phyloP scores from a whole-genome alignment of 2,329 filamentous ascomycete species.

The Zasmidium citrigriseum region DNA sequence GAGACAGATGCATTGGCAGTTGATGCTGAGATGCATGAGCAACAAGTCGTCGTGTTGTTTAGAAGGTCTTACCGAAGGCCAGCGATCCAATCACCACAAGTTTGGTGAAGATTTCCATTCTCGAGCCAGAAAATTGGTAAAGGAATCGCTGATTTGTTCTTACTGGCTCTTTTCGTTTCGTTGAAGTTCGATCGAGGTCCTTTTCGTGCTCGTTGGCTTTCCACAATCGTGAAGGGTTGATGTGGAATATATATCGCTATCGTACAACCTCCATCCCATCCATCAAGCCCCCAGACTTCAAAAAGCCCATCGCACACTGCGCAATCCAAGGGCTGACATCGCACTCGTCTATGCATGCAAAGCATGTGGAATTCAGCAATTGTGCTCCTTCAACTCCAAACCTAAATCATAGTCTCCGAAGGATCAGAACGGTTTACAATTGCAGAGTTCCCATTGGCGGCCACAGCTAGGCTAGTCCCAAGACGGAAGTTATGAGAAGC shows the following conservation, averaged over 20 bases:
- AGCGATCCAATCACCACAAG: background rate
- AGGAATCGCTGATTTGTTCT: background rate
- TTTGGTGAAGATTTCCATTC: background rate
- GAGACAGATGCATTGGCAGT: slow-evolving; percentile 16
- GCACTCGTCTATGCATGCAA: background rate
- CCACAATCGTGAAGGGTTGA: no score
- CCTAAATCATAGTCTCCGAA: background rate
- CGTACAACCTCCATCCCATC: no score
- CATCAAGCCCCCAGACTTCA: no score
- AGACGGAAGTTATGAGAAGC: background rate
- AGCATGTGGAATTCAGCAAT: background rate
- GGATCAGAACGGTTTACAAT: background rate
- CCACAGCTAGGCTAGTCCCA: background rate
- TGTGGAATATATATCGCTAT: no score
- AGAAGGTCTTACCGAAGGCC: background rate
- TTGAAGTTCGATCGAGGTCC: no score
- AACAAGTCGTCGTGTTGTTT: background rate
- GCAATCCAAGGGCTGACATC: background rate
- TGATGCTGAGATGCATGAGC: slow-evolving; percentile 1
- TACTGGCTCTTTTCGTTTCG: no score
- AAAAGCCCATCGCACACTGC: no score
- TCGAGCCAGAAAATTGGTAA: background rate
- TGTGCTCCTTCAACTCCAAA: background rate
- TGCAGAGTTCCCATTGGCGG: background rate
- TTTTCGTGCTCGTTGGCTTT: no score